Conservation (phyloP, 106 monocot genomes). For the Triglochin maritima region DNA sequence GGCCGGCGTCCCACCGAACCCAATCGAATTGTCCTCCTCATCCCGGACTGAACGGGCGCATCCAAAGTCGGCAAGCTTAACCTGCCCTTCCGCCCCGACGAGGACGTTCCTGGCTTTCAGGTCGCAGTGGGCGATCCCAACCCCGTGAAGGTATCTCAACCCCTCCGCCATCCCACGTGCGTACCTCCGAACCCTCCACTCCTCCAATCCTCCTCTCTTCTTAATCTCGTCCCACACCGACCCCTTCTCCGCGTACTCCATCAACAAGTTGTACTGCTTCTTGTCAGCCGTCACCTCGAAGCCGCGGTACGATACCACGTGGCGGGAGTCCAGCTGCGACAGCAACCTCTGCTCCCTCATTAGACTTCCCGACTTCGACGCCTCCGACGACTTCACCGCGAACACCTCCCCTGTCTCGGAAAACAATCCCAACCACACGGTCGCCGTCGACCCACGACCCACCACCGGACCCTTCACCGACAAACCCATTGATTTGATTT, state of each 20-base stretch:
- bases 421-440: constrained; percentile 33
- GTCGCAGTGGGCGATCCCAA: constrained; percentile 60
- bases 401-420: constrained; percentile 20
- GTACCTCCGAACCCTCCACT: constrained; percentile 14
- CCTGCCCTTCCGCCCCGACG: constrained; percentile 33
- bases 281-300: constrained; percentile 17
- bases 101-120: constrained; percentile 59
- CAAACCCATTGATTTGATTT: too few species aligned
- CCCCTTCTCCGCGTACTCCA: constrained; percentile 58
- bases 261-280: constrained; percentile 30
- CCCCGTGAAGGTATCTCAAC: constrained; percentile 43
- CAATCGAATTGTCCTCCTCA: neutral
- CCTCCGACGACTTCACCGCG: constrained; percentile 43
- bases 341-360: constrained; percentile 39
- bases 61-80: constrained; percentile 66
- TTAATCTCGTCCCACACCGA: constrained; percentile 37
- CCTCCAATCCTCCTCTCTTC: constrained; percentile 19
- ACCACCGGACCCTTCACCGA: constrained; percentile 37
- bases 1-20: constrained; percentile 27
- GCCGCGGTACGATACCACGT: constrained; percentile 42
- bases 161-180: constrained; percentile 34
- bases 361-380: constrained; percentile 18
- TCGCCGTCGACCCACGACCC: constrained; percentile 37
- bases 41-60: constrained; percentile 28
- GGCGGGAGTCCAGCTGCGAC: constrained; percentile 20